Percentiles rank a stretch among this genome's conserved stretches.
Conservation (phyloP, 129 eudicot species). For the Chrysanthemum lavandulifolium region DNA sequence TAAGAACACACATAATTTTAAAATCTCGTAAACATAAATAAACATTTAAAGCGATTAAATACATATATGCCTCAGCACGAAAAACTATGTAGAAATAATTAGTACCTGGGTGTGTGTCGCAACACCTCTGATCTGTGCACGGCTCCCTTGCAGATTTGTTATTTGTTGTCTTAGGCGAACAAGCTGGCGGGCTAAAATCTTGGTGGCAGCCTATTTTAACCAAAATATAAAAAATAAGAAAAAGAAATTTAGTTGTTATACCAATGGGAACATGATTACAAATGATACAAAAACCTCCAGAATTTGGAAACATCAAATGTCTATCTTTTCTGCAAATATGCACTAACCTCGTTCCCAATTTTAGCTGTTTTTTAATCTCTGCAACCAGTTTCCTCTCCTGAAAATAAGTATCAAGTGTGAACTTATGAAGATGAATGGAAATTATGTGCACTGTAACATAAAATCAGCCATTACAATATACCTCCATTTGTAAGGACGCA, state of each 20-base stretch:
- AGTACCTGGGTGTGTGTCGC: conserved; percentile 91
- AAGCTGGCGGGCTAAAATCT: conserved; percentile 87
- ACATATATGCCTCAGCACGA: neutral
- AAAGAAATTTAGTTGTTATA: neutral
- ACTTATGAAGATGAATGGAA: conserved; percentile 19
- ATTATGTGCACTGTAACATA: neutral
- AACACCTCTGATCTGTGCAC: conserved; percentile 94
- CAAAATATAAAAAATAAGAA: neutral
- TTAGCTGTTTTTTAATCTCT: conserved; percentile 94
- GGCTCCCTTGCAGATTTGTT: conserved; percentile 87
- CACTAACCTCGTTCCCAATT: conserved; percentile 83
- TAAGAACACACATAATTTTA: conserved; percentile 2
- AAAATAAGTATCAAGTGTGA: conserved; percentile 28
- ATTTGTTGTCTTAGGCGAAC: conserved; percentile 90
- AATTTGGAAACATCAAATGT: conserved; percentile 10
- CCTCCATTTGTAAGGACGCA: conserved; percentile 88
- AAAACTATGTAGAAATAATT: neutral
- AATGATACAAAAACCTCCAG: conserved; percentile 12
- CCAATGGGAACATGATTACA: neutral
- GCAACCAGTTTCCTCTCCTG: conserved; percentile 92
- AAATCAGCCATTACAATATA: conserved; percentile 24
- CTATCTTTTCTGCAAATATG: neutral
- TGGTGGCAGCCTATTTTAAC: conserved; percentile 78
- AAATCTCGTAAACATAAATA: conserved; percentile 1
- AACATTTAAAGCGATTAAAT: conserved; percentile 1